Percentiles rank a stretch among this genome's conserved stretches.
phyloP scores from a whole-genome alignment of 176 grass and related monocot genomes.

The Typha latifolia region DNA sequence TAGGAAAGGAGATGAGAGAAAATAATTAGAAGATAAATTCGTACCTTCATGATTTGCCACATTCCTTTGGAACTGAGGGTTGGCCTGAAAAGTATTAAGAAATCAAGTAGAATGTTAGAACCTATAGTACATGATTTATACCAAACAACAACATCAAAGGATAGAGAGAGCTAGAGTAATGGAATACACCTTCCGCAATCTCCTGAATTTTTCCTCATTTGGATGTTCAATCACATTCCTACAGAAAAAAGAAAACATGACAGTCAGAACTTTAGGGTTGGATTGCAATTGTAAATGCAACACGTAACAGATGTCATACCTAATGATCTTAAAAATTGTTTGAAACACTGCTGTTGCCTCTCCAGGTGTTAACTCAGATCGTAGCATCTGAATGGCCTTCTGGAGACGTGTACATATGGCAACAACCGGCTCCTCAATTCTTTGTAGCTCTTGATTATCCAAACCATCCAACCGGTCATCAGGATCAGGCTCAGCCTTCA shows the following conservation, averaged over 20 bases:
- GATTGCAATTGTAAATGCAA: neutral
- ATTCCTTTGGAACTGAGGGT: conserved; percentile 75
- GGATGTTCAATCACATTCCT: conserved; percentile 89
- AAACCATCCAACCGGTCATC: conserved; percentile 26
- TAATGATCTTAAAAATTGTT: conserved; percentile 85
- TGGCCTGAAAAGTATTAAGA: conserved; percentile 36
- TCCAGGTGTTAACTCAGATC: conserved; percentile 44
- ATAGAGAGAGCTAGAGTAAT: neutral
- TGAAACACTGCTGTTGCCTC: conserved; percentile 55
- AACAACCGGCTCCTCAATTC: conserved; percentile 55
- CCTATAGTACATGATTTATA: too few relatives aligned
- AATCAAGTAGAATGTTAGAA: conserved; percentile 1
- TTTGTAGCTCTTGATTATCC: conserved; percentile 47
- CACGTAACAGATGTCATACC: conserved; percentile 8
- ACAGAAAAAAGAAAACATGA: neutral
- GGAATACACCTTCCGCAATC: conserved; percentile 64
- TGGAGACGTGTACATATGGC: conserved; percentile 54
- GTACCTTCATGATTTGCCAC: conserved; percentile 66
- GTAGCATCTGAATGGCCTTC: conserved; percentile 47
- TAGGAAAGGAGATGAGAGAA: neutral
- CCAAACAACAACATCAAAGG: too few relatives aligned
- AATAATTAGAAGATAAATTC: neutral
- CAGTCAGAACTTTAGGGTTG: neutral
- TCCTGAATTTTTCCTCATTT: conserved; percentile 60
- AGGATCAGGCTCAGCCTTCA: conserved; percentile 39